These are phyloP conservation scores for Liriodendron chinense DNA, from an alignment of 164 flowering plant genomes.

Conservation along the genomic window DNA sequence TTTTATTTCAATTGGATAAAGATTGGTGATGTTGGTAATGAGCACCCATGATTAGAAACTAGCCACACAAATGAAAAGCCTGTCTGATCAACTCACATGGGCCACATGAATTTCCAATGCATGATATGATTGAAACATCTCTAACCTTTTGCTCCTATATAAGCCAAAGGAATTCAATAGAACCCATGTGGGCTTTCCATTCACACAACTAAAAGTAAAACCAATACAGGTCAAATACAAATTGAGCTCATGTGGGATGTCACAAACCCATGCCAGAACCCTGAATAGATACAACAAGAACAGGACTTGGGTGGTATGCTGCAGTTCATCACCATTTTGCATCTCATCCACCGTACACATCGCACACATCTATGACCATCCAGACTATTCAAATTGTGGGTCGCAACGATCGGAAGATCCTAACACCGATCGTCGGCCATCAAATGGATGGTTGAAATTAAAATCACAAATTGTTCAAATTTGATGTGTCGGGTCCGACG, in stretches of 20 bases:
- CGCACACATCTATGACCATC: neutral
- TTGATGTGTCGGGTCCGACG: neutral
- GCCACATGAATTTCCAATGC: neutral
- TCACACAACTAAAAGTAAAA: neutral
- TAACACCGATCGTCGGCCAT: too few relatives aligned
- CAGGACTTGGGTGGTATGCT: too few relatives aligned
- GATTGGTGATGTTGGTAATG: too few relatives aligned
- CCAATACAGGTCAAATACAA: neutral
- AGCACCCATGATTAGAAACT: too few relatives aligned
- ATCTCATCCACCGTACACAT: neutral
- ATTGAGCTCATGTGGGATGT: neutral
- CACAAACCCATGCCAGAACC: neutral
- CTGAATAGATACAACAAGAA: neutral
- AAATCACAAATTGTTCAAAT: neutral
- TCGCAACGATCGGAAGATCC: too few relatives aligned
- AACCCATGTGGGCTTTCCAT: neutral
- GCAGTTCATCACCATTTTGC: too few relatives aligned
- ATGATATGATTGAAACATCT: neutral
- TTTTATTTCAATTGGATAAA: too few relatives aligned
- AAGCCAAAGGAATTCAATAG: neutral
- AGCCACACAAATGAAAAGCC: neutral
- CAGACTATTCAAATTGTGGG: neutral
- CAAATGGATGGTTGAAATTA: neutral
- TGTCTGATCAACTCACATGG: neutral
- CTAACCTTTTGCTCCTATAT: neutral